Conservation (phyloP, 139 green algal species). For the Trebouxia sp. region DNA sequence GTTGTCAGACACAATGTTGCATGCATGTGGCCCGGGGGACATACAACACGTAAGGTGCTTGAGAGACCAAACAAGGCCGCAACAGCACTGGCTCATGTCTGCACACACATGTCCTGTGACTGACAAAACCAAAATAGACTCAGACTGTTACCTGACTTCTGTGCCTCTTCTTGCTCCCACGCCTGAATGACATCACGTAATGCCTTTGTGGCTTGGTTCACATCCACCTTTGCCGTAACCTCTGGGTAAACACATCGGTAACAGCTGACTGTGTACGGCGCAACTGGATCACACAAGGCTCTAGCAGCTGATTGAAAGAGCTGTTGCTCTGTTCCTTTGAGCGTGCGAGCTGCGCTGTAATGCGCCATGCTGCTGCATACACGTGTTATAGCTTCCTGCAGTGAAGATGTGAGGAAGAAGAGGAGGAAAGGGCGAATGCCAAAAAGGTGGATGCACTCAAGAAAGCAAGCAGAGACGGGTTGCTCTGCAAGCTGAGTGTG, state of each 20-base stretch:
- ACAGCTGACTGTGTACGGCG: slow-evolving; percentile 62
- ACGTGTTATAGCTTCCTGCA: slow-evolving; percentile 61
- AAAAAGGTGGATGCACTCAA: too few relatives aligned
- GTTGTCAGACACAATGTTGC: too few relatives aligned
- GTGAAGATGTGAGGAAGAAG: background rate
- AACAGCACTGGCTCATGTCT: background rate
- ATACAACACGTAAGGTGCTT: too few relatives aligned
- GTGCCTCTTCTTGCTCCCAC: background rate
- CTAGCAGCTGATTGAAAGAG: slow-evolving; percentile 46
- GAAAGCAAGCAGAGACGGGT: background rate
- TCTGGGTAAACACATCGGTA: slow-evolving; percentile 61
- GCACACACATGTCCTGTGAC: background rate
- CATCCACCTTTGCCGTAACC: slow-evolving; percentile 26
- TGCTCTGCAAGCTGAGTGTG: slow-evolving; percentile 33
- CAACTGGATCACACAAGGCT: slow-evolving; percentile 52
- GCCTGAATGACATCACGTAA: background rate
- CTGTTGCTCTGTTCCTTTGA: slow-evolving; percentile 50
- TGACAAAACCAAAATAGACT: background rate
- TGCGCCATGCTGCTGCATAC: slow-evolving; percentile 61
- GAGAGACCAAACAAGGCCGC: background rate
- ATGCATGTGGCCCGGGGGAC: too few relatives aligned
- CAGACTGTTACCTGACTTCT: background rate
- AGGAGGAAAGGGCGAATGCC: too few relatives aligned
- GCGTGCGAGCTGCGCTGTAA: slow-evolving; percentile 50
- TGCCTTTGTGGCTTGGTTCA: background rate